Conservation (phyloP, 768 basidiomycete species). For the Nevesoporus exiguus region DNA sequence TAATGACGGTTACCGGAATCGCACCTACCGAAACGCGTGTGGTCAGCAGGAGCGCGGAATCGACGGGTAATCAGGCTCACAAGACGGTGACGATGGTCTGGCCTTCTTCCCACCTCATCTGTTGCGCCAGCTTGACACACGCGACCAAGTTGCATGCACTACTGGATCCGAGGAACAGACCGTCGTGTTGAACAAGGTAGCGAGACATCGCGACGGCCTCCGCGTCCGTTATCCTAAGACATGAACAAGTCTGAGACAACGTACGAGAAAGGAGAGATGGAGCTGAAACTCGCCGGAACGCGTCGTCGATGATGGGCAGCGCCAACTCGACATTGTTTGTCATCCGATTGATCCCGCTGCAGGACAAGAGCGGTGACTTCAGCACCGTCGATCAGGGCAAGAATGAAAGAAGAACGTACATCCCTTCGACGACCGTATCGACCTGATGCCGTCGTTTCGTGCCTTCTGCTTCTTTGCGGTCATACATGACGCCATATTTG, state of each 20-base stretch:
- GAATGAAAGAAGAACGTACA: constrained; percentile 41
- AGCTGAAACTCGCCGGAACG: constrained; percentile 60
- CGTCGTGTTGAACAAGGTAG: constrained; percentile 86
- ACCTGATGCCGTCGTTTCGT: constrained; percentile 91
- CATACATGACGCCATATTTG: constrained; percentile 93
- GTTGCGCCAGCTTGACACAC: constrained; percentile 74
- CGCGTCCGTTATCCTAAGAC: constrained; percentile 75
- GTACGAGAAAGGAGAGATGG: not conserved
- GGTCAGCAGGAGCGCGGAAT: not conserved
- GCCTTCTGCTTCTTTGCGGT: constrained; percentile 89
- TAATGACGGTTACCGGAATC: constrained; percentile 92
- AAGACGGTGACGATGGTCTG: constrained; percentile 82
- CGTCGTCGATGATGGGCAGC: constrained; percentile 82
- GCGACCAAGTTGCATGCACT: constrained; percentile 97
- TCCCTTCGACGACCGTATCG: constrained; percentile 93
- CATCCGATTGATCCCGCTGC: constrained; percentile 87
- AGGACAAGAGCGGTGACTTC: not conserved
- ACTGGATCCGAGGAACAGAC: constrained; percentile 92
- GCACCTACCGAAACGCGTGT: constrained; percentile 46
- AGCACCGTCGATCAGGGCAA: constrained; percentile 7
- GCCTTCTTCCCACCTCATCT: constrained; percentile 64
- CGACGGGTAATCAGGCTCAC: constrained; percentile 40
- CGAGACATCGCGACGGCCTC: constrained; percentile 97
- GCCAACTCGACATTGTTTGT: constrained; percentile 89
- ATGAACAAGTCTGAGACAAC: not conserved